Conservation (phyloP, 805 yeast species). For the Yamadazyma ubonensis region DNA sequence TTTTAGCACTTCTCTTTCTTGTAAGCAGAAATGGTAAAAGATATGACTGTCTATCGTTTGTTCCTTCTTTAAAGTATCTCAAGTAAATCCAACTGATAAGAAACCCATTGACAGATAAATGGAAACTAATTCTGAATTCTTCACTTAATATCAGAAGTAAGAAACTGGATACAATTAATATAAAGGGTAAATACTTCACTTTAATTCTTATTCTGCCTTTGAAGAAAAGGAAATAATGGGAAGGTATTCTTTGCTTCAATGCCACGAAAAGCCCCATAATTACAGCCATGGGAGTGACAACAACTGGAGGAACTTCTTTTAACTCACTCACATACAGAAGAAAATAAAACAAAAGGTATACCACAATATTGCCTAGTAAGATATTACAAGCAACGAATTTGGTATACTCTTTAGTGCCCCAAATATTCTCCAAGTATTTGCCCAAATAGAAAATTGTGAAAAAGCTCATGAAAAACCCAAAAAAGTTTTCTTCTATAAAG, state of each 20-base stretch:
- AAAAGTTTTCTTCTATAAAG: slow-evolving; percentile 45
- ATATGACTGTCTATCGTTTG: slow-evolving; percentile 44
- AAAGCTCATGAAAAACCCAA: slow-evolving; percentile 37
- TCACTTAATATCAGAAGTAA: slow-evolving; percentile 23
- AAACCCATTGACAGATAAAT: slow-evolving; percentile 31
- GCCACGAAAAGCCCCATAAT: slow-evolving; percentile 60
- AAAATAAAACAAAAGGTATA: slow-evolving; percentile 27
- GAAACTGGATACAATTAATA: slow-evolving; percentile 25
- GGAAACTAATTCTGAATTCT: slow-evolving; percentile 26
- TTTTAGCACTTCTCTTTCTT: slow-evolving; percentile 20
- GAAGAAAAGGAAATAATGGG: slow-evolving; percentile 52
- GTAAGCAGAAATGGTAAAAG: slow-evolving; percentile 32
- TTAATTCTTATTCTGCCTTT: slow-evolving; percentile 46
- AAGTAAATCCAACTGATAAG: slow-evolving; percentile 39
- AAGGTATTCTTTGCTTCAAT: slow-evolving; percentile 64
- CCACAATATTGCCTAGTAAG: slow-evolving; percentile 32
- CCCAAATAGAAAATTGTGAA: slow-evolving; percentile 52
- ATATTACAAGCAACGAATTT: slow-evolving; percentile 44
- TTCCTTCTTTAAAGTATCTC: slow-evolving; percentile 39
- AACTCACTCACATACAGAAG: slow-evolving; percentile 16
- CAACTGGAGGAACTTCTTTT: slow-evolving; percentile 39
- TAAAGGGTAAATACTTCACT: slow-evolving; percentile 40
- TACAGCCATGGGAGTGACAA: slow-evolving; percentile 56
- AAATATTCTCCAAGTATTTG: slow-evolving; percentile 60
- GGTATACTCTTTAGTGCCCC: slow-evolving; percentile 57